phyloP scores from a whole-genome alignment of 495 filamentous ascomycete species.

The Aspergillus heteromorphus region DNA sequence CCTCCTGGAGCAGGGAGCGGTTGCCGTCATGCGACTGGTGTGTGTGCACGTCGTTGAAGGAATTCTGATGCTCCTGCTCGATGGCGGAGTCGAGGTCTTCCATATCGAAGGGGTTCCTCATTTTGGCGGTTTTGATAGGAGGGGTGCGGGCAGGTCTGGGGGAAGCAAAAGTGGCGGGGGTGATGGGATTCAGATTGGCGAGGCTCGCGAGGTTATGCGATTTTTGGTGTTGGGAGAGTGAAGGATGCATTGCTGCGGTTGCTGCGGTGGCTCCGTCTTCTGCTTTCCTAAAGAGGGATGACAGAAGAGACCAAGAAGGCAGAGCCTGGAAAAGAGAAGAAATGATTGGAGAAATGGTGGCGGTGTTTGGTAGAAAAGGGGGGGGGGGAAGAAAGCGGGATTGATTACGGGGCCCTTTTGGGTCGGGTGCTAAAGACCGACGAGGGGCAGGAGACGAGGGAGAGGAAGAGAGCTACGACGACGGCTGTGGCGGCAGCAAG shows the following conservation, averaged over 20 bases:
- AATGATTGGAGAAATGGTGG: conserved; percentile 10
- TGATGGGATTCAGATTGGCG: background rate
- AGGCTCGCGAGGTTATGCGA: background rate
- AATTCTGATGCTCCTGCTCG: conserved; percentile 19
- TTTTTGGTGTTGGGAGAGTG: background rate
- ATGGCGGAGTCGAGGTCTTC: conserved; percentile 28
- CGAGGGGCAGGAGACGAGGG: conserved; percentile 5
- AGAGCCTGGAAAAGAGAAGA: conserved; percentile 9
- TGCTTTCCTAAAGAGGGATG: conserved; percentile 1
- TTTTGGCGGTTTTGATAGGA: conserved; percentile 10
- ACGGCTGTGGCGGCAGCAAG: conserved; percentile 8
- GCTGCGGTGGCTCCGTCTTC: background rate
- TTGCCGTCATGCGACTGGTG: conserved; percentile 34
- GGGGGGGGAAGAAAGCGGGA: background rate
- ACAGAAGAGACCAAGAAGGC: conserved; percentile 7
- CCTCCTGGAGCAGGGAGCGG: conserved; percentile 38
- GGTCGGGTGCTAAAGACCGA: conserved; percentile 10
- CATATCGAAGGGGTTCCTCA: conserved; percentile 42
- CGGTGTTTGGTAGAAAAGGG: conserved; percentile 1
- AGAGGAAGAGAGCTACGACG: background rate
- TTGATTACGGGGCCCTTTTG: conserved; percentile 22
- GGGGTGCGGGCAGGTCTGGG: background rate
- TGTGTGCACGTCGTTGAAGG: conserved; percentile 22
- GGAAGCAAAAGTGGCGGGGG: background rate
- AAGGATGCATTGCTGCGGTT: background rate